Conservation (phyloP, 352 stramenopile species). For the Globisporangium ultimum region DNA sequence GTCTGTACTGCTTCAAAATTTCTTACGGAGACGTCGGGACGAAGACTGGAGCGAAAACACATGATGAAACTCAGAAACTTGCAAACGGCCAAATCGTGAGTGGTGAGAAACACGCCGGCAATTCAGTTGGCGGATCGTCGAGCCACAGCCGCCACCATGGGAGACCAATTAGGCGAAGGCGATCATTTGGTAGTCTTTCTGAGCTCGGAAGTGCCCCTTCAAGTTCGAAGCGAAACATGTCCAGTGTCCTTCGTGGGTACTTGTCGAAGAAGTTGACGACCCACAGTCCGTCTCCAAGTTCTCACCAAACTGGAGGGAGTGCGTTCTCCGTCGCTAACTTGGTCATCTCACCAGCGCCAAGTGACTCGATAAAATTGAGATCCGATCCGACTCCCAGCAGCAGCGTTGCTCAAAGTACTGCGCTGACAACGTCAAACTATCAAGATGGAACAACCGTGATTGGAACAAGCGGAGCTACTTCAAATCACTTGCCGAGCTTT, state of each 20-base stretch:
- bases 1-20: slow-evolving; percentile 68
- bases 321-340: background rate
- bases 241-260: slow-evolving; percentile 45
- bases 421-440: slow-evolving; percentile 2
- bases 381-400: slow-evolving; percentile 11
- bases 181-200: slow-evolving; percentile 70
- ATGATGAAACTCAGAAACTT: slow-evolving; percentile 12
- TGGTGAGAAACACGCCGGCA: slow-evolving; percentile 9
- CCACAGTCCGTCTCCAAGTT: background rate
- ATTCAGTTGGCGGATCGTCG: slow-evolving; percentile 5
- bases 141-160: slow-evolving; percentile 14
- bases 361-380: slow-evolving; percentile 15
- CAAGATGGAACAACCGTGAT: slow-evolving; percentile 1
- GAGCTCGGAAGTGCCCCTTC: slow-evolving; percentile 40
- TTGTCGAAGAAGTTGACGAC: slow-evolving; percentile 39
- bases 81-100: background rate
- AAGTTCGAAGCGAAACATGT: slow-evolving; percentile 38
- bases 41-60: slow-evolving; percentile 17
- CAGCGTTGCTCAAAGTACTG: background rate
- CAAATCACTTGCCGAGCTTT: background rate
- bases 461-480: background rate
- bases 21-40: slow-evolving; percentile 28
- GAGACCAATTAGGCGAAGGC: slow-evolving; percentile 54
- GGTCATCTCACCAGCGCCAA: background rate
- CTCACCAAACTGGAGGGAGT: slow-evolving; percentile 3